phyloP scores from a whole-genome alignment of 23 red algal genomes.

The Cyanidioschyzon merolae region DNA sequence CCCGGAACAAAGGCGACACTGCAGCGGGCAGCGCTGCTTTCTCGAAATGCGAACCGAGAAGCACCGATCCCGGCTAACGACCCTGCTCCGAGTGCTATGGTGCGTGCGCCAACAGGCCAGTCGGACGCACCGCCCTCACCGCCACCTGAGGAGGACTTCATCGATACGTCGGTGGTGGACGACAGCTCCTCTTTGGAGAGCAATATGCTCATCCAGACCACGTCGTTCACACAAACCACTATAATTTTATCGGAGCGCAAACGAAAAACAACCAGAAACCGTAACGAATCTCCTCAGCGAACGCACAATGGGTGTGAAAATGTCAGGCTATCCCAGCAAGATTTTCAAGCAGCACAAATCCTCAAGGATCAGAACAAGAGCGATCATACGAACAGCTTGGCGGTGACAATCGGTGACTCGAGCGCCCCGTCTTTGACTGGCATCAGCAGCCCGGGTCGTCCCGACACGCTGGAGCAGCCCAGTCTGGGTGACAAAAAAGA shows the following conservation, averaged over 20 bases:
- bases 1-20: background rate
- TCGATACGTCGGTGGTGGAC: background rate
- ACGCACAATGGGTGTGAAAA: background rate
- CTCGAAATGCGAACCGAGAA: background rate
- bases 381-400: background rate
- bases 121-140: background rate
- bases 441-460: background rate
- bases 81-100: background rate
- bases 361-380: background rate
- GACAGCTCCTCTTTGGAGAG: background rate
- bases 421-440: background rate
- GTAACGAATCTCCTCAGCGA: background rate
- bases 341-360: background rate
- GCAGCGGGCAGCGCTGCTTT: background rate
- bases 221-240: background rate
- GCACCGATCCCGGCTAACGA: background rate
- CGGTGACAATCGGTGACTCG: background rate
- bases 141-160: constrained; percentile 9
- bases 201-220: background rate
- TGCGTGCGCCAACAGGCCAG: background rate
- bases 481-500: background rate
- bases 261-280: background rate
- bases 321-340: background rate
- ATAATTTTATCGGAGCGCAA: background rate
- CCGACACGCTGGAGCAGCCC: background rate